Evolutionary conservation across 2,329 filamentous ascomycete species (phyloP).

Genomic region (Aphanoascus verrucosus): DNA sequence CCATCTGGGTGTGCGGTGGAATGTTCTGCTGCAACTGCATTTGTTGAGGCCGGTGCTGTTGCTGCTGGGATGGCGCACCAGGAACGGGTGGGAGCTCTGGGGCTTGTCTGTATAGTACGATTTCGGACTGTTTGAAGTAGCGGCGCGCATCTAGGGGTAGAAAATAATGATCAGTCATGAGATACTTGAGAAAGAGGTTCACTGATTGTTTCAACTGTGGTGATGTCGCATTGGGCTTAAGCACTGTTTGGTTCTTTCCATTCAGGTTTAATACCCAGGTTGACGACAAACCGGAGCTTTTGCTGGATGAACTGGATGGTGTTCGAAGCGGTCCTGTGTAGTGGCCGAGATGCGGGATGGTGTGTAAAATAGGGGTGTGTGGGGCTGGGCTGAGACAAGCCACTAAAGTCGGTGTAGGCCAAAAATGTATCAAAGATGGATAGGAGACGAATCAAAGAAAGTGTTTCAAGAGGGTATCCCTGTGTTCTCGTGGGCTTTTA

Average conservation of each 20-base stretch:
- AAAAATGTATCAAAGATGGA: not conserved
- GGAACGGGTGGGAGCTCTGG: conserved; percentile 25
- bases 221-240: too few relatives aligned
- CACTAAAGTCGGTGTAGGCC: not conserved
- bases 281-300: conserved; percentile 12
- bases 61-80: not conserved
- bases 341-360: not conserved
- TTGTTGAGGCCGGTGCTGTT: not conserved
- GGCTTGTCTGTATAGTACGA: conserved; percentile 80
- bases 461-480: not conserved
- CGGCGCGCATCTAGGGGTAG: conserved; percentile 66
- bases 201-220: too few relatives aligned
- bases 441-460: not conserved
- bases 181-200: too few relatives aligned
- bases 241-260: not conserved
- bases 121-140: conserved; percentile 99
- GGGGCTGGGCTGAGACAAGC: conserved; percentile 6
- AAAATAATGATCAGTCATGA: not conserved
- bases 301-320: conserved; percentile 15
- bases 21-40: conserved; percentile 2
- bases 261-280: not conserved
- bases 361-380: not conserved
- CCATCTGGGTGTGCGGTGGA: not conserved
- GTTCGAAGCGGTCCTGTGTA: not conserved
- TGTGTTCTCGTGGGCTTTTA: not conserved